phyloP scores from a whole-genome alignment of 208 protist species.

The Leishmania braziliensis region DNA sequence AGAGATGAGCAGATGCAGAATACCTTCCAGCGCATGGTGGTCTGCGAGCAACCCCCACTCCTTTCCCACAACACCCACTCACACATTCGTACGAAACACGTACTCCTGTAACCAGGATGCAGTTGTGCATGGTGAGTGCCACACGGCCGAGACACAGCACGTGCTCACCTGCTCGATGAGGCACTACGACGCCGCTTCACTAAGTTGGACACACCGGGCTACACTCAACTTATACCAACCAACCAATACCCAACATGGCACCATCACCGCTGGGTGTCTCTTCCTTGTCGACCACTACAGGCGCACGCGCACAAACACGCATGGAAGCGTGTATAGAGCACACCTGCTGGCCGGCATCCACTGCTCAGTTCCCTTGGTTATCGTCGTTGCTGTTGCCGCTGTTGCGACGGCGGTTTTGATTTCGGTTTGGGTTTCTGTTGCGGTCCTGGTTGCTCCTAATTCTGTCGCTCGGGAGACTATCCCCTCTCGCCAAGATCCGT shows the following conservation, averaged over 20 bases:
- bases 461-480: conserved; percentile 22
- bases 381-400: conserved; percentile 12
- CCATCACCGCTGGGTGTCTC: not conserved
- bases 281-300: not conserved
- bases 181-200: not conserved
- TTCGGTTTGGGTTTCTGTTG: not conserved
- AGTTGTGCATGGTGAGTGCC: too few species aligned
- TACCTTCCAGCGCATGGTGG: not conserved
- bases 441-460: not conserved
- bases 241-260: not conserved
- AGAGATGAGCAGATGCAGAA: not conserved
- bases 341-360: not conserved
- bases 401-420: conserved; percentile 1
- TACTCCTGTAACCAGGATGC: not conserved
- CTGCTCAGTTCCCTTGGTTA: conserved; percentile 6
- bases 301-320: not conserved
- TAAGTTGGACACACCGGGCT: not conserved
- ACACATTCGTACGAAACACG: not conserved
- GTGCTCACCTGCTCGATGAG: not conserved
- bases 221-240: not conserved
- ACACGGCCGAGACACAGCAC: not conserved
- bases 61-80: not conserved
- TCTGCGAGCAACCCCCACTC: not conserved
- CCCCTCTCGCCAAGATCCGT: conserved; percentile 18
- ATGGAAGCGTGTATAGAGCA: not conserved